Conservation (phyloP, 2,329 filamentous ascomycete species). For the Fusarium sulawesiense region DNA sequence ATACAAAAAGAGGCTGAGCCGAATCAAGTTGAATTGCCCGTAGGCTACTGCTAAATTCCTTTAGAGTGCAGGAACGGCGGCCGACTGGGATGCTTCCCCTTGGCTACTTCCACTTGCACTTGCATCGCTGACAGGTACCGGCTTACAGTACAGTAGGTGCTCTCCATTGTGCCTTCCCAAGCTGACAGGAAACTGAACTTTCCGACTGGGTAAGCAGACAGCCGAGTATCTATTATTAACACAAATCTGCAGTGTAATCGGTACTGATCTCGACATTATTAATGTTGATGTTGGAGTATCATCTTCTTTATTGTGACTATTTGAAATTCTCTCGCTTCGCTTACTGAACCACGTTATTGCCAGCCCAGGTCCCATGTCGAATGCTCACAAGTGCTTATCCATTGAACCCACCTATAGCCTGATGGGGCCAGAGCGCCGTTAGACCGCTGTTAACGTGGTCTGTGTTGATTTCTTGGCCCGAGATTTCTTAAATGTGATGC, state of each 20-base stretch:
- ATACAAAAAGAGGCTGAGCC: constrained; percentile 28
- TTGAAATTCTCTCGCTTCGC: not conserved
- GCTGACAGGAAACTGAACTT: not conserved
- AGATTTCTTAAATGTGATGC: not conserved
- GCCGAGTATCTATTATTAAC: not conserved
- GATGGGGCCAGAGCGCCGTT: constrained; percentile 22
- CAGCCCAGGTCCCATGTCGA: not conserved
- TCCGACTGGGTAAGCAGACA: not conserved
- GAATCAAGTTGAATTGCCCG: constrained; percentile 8
- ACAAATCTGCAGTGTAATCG: not conserved
- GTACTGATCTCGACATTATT: not conserved
- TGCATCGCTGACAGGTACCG: constrained; percentile 29
- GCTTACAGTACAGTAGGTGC: not conserved
- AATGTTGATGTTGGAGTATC: not conserved
- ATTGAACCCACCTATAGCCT: constrained; percentile 16
- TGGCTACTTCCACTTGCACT: constrained; percentile 2
- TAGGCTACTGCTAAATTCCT: not conserved
- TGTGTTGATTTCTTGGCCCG: constrained; percentile 5
- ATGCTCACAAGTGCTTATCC: constrained; percentile 24
- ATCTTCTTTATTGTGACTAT: not conserved
- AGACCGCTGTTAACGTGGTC: not conserved
- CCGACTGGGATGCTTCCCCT: constrained; percentile 13
- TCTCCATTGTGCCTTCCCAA: not conserved
- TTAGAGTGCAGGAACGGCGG: constrained; percentile 22
- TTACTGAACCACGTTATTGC: not conserved